phyloP scores from a whole-genome alignment of 1,139 yeast species.

The Arxiozyma telluris region DNA sequence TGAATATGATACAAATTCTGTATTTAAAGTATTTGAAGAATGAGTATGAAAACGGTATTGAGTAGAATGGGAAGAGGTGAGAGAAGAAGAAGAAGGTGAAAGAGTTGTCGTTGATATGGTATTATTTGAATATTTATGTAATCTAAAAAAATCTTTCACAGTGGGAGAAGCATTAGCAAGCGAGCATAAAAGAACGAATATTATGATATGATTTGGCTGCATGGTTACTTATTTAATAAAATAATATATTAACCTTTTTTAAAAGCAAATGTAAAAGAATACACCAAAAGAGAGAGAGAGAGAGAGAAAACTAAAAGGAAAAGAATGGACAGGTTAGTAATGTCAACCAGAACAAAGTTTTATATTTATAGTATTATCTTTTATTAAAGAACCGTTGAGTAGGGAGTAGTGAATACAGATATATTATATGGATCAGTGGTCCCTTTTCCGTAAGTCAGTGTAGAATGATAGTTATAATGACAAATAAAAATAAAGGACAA shows the following conservation, averaged over 20 bases:
- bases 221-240: background rate
- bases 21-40: background rate
- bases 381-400: too few species aligned
- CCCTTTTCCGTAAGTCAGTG: too few species aligned
- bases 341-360: background rate
- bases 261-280: too few species aligned
- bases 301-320: background rate
- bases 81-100: background rate
- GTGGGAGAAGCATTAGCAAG: background rate
- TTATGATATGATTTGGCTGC: background rate
- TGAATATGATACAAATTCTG: background rate
- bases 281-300: background rate
- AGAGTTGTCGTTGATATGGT: background rate
- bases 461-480: background rate
- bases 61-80: background rate
- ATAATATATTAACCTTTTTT: background rate
- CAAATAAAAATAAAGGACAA: background rate
- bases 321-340: slow-evolving; percentile 2
- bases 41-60: background rate
- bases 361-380: too few species aligned
- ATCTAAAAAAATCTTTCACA: background rate
- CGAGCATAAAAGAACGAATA: background rate
- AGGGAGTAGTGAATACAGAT: background rate
- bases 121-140: background rate
- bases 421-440: background rate